Evolutionary conservation across 208 protist species (phyloP), one percentile per base, ranked within the genome.

Genomic region (Trypanosoma avium): DNA sequence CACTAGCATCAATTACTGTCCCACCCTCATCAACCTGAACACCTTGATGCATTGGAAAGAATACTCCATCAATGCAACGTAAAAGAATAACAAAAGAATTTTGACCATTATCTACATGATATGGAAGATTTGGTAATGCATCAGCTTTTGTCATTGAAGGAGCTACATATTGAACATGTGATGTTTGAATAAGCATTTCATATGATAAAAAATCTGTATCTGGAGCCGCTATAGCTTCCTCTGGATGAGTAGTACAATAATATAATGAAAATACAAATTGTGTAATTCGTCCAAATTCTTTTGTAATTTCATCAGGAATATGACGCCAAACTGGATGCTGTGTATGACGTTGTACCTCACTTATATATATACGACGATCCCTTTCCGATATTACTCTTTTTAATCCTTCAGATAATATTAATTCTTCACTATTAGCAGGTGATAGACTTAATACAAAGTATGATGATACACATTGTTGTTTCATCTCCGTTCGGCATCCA

Each of bases 31-130:
- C 60, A 12, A 63, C 1, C 29, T 54, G 47, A 32, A 70, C 29
- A 0, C 70, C 67, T 47, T 75, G 61, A 27, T 69, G 61, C 33
- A 65, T 27, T 22, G 78, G 82, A 15, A 76, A 67, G 58, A 88
- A 88, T 30, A 88, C 36, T 42, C 82, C 82, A 50, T 85, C 82
- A 15, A 8, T 27, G 63, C 73, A 88, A 22, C 62, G 65, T 8
- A 88, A 42, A 24, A 78, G 54, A 17, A 88, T 32, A 21, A 71
- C 70, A 59, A 73, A 70, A 1, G 64, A 64, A 36, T 62, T 48
- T 13, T 32, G 15, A 5, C 73, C 54, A 24, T 47, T 63, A n/a
- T 74, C 67, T 0, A 74, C 58, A 50, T 70, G 58, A 47, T 47
- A 61, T 0, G 71, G 75, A 10, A 75, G 36, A 50, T 57, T 55